These are phyloP conservation scores for Schizophyllum commune DNA, from an alignment of 1,284 basidiomycete genomes.

Conservation along the genomic window DNA sequence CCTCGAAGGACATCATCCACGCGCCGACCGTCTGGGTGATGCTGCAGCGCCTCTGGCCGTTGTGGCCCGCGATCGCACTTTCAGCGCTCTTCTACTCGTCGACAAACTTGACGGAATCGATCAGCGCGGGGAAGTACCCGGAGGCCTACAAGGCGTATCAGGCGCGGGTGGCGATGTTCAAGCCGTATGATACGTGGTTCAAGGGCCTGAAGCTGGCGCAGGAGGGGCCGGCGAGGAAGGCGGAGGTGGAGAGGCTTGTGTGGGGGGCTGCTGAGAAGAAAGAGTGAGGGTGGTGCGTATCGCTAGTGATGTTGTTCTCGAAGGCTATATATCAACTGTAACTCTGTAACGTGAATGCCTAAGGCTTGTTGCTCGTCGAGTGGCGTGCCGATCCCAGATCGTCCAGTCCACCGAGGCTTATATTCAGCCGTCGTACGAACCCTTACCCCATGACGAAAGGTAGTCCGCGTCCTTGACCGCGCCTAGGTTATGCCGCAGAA, in stretches of 20 bases:
- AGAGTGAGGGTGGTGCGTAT: background rate
- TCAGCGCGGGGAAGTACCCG: conserved; percentile 74
- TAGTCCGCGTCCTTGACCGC: no score
- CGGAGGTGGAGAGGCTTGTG: conserved; percentile 22
- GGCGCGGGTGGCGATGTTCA: conserved; percentile 78
- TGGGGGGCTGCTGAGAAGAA: conserved; percentile 22
- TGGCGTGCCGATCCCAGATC: no score
- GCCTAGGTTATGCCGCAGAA: no score
- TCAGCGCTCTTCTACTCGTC: conserved; percentile 67
- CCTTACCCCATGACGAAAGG: no score
- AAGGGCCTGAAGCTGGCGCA: conserved; percentile 22
- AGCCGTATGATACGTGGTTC: conserved; percentile 20
- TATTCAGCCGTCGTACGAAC: no score
- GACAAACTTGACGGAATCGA: conserved; percentile 74
- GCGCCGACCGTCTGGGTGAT: conserved; percentile 10
- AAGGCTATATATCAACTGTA: no score
- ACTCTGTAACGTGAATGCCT: no score
- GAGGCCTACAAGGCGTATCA: conserved; percentile 66
- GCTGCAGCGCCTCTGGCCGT: conserved; percentile 15
- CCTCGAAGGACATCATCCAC: conserved; percentile 15
- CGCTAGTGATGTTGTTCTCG: no score
- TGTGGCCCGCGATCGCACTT: conserved; percentile 48
- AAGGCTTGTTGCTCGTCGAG: no score
- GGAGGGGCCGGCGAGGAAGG: conserved; percentile 11
- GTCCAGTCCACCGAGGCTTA: no score